Evolutionary conservation across 202 grass and related monocot genomes (phyloP).

Genomic region (Musa balbisiana): DNA sequence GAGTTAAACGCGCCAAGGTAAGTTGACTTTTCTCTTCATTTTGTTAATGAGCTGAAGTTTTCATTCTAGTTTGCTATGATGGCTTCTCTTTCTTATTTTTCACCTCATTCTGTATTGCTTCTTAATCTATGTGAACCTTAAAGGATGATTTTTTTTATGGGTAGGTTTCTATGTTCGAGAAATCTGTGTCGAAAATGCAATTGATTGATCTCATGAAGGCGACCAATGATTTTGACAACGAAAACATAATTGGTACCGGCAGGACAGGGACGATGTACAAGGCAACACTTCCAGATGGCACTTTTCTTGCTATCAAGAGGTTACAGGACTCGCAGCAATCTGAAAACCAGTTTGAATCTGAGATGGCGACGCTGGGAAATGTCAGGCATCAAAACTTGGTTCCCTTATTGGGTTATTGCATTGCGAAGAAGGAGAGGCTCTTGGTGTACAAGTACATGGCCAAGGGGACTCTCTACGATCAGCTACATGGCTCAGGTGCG

Average conservation of each 20-base stretch:
- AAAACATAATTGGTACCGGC: slow-evolving; percentile 76
- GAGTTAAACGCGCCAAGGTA: slow-evolving; percentile 71
- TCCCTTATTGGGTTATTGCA: slow-evolving; percentile 76
- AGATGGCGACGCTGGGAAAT: slow-evolving; percentile 78
- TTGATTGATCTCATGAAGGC: slow-evolving; percentile 78
- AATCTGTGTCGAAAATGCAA: slow-evolving; percentile 90
- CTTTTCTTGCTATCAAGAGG: slow-evolving; percentile 86
- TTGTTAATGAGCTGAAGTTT: not conserved
- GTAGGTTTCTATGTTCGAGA: slow-evolving; percentile 95
- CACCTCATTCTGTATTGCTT: too few species aligned
- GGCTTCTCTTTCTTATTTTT: not conserved
- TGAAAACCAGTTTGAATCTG: slow-evolving; percentile 63
- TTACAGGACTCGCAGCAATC: slow-evolving; percentile 76
- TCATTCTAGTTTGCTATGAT: not conserved
- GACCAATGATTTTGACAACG: slow-evolving; percentile 80
- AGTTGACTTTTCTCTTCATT: slow-evolving; percentile 1
- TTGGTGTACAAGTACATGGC: slow-evolving; percentile 85
- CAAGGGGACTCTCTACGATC: slow-evolving; percentile 61
- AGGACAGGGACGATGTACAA: slow-evolving; percentile 72
- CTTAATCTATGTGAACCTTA: not conserved
- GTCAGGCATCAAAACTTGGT: slow-evolving; percentile 70
- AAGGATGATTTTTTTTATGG: slow-evolving; percentile 21
- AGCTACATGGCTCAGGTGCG: slow-evolving; percentile 33
- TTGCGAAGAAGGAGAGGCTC: slow-evolving; percentile 83
- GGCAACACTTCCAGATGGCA: slow-evolving; percentile 75